Evolutionary conservation across 305 asterid genomes (phyloP).

Genomic region (Nicotiana rustica): DNA sequence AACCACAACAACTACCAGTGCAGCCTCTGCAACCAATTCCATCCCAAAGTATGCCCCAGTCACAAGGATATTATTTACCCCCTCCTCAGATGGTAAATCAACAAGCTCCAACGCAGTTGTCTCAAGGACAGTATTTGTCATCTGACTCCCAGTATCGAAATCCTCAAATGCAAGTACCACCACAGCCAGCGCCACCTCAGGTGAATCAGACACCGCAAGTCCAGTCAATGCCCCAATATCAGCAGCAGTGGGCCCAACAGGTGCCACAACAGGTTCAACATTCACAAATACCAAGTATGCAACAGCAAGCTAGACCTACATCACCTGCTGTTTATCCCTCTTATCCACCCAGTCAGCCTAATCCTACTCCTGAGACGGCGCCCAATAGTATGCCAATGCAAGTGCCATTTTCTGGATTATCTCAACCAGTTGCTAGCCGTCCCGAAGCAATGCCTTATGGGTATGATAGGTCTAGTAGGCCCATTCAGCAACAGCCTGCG

Average conservation of each 20-base stretch:
- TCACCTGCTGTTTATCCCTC: slow-evolving; percentile 68
- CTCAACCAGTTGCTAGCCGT: slow-evolving; percentile 59
- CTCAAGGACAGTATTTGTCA: slow-evolving; percentile 67
- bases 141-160: slow-evolving; percentile 52
- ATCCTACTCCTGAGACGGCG: slow-evolving; percentile 58
- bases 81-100: slow-evolving; percentile 58
- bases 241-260: slow-evolving; percentile 81
- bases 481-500: slow-evolving; percentile 59
- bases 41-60: slow-evolving; percentile 63
- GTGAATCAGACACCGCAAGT: slow-evolving; percentile 62
- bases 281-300: slow-evolving; percentile 49
- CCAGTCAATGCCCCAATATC: slow-evolving; percentile 65
- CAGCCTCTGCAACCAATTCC: slow-evolving; percentile 57
- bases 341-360: slow-evolving; percentile 66
- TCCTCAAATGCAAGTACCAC: slow-evolving; percentile 68
- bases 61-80: slow-evolving; percentile 67
- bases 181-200: slow-evolving; percentile 68
- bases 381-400: slow-evolving; percentile 78
- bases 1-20: slow-evolving; percentile 60
- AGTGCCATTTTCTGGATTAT: slow-evolving; percentile 52
- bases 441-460: slow-evolving; percentile 65
- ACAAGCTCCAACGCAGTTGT: slow-evolving; percentile 50
- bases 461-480: slow-evolving; percentile 59
- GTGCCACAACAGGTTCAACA: slow-evolving; percentile 60
- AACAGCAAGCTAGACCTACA: slow-evolving; percentile 66